Percentiles rank a stretch among this genome's conserved stretches.
phyloP scores from a whole-genome alignment of 73 alveolate species.

The Halteria grandinella region DNA sequence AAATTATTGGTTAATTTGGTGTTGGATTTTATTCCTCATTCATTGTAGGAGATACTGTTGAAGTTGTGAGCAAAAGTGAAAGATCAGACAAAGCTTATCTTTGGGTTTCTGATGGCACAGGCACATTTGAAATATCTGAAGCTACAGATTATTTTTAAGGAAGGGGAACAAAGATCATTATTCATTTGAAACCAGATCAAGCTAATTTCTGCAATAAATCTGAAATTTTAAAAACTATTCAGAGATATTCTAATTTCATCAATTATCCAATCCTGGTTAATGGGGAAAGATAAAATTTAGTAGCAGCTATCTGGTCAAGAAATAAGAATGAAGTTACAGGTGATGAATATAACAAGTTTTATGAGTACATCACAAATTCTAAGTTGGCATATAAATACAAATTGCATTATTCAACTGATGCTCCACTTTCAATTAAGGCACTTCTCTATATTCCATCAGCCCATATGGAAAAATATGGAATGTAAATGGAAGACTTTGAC shows the following conservation, averaged over 20 bases:
- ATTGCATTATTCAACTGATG: no score
- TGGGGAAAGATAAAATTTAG: constrained; percentile 67
- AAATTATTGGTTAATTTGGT: constrained; percentile 85
- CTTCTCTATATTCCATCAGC: no score
- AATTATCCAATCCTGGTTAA: constrained; percentile 72
- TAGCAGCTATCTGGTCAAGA: constrained; percentile 80
- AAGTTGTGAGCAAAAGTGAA: constrained; percentile 71
- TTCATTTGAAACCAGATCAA: constrained; percentile 71
- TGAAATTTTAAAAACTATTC: constrained; percentile 56
- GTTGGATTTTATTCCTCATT: constrained; percentile 83
- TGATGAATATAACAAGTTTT: constrained; percentile 77
- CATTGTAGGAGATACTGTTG: constrained; percentile 81
- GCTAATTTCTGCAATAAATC: constrained; percentile 57
- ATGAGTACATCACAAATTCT: no score
- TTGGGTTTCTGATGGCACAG: constrained; percentile 85
- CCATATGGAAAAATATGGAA: no score
- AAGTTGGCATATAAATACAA: no score
- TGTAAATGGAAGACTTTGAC: no score
- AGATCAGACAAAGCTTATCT: constrained; percentile 64
- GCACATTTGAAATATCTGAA: constrained; percentile 61
- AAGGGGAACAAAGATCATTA: constrained; percentile 77
- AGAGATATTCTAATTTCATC: constrained; percentile 76
- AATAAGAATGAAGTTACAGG: constrained; percentile 68
- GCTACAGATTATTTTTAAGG: constrained; percentile 54
- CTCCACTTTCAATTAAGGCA: no score